Conservation (phyloP, 2,329 filamentous ascomycete species). For the Epichloe gansuensis region DNA sequence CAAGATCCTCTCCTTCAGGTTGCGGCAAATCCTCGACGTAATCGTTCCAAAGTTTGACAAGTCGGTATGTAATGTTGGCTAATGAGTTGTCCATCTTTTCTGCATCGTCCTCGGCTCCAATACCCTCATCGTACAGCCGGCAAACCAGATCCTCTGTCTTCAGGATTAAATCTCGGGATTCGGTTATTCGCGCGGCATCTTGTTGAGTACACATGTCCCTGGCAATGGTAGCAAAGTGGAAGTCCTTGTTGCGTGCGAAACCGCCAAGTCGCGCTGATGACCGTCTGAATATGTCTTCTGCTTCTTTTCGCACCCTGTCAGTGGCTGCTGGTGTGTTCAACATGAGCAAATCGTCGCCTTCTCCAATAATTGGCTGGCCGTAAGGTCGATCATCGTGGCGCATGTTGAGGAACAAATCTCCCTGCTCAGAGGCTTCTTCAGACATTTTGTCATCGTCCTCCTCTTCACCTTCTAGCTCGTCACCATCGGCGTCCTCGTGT, state of each 20-base stretch:
- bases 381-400: slow-evolving; percentile 27
- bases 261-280: slow-evolving; percentile 33
- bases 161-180: slow-evolving; percentile 60
- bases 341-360: slow-evolving; percentile 41
- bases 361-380: slow-evolving; percentile 26
- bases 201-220: slow-evolving; percentile 50
- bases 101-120: slow-evolving; percentile 41
- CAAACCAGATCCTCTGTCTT: slow-evolving; percentile 60
- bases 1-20: slow-evolving; percentile 39
- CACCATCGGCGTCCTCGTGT: slow-evolving; percentile 24
- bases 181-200: slow-evolving; percentile 47
- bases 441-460: slow-evolving; percentile 26
- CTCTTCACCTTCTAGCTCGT: slow-evolving; percentile 25
- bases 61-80: slow-evolving; percentile 36
- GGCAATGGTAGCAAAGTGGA: slow-evolving; percentile 57
- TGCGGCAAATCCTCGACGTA: slow-evolving; percentile 36
- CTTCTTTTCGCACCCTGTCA: slow-evolving; percentile 39
- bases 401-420: slow-evolving; percentile 39
- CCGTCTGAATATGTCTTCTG: slow-evolving; percentile 41
- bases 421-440: slow-evolving; percentile 28
- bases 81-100: slow-evolving; percentile 44
- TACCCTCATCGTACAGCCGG: slow-evolving; percentile 49
- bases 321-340: slow-evolving; percentile 42
- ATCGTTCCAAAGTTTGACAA: slow-evolving; percentile 43
- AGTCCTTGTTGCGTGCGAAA: slow-evolving; percentile 36